These are phyloP conservation scores for Ogataea hybrid DNA, from an alignment of 1,139 yeast species.

Conservation along the genomic window DNA sequence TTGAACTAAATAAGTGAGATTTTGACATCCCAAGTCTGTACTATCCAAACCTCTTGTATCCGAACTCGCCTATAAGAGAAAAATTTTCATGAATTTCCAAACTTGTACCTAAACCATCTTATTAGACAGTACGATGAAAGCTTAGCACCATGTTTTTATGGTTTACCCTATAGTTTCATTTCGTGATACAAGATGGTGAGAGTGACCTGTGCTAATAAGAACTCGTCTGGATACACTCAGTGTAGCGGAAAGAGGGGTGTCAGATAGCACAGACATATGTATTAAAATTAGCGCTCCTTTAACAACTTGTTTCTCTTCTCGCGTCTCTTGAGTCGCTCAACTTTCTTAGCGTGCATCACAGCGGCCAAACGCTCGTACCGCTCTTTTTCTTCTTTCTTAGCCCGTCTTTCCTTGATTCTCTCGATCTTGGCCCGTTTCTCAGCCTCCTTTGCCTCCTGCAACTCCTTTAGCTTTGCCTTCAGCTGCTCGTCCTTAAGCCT, in stretches of 20 bases:
- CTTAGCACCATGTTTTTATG: slow-evolving; percentile 16
- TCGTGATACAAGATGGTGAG: slow-evolving; percentile 35
- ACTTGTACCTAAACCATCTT: slow-evolving; percentile 33
- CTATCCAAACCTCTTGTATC: slow-evolving; percentile 2
- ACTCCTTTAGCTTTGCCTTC: slow-evolving; percentile 42
- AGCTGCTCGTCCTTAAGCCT: slow-evolving; percentile 29
- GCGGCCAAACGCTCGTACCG: slow-evolving; percentile 68
- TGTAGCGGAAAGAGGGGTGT: slow-evolving; percentile 34
- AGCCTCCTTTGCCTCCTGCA: slow-evolving; percentile 61
- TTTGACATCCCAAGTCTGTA: not conserved
- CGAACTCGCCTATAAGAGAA: slow-evolving; percentile 6
- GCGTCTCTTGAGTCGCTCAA: slow-evolving; percentile 74
- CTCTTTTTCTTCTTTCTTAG: slow-evolving; percentile 69
- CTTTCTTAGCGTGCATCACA: slow-evolving; percentile 76
- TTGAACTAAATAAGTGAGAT: too few relatives aligned
- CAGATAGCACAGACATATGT: slow-evolving; percentile 32
- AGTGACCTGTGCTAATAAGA: slow-evolving; percentile 32
- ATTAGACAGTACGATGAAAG: slow-evolving; percentile 35
- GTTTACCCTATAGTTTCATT: slow-evolving; percentile 23
- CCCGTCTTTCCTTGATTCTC: slow-evolving; percentile 61
- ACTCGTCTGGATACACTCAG: slow-evolving; percentile 33
- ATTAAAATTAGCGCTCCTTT: slow-evolving; percentile 44
- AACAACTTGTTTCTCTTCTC: slow-evolving; percentile 80
- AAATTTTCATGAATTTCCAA: slow-evolving; percentile 3
- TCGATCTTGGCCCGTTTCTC: slow-evolving; percentile 49